Percentiles rank a stretch among this genome's conserved stretches.
phyloP scores from a whole-genome alignment of 1,284 basidiomycete genomes.

The Rhodotorula sp. region DNA sequence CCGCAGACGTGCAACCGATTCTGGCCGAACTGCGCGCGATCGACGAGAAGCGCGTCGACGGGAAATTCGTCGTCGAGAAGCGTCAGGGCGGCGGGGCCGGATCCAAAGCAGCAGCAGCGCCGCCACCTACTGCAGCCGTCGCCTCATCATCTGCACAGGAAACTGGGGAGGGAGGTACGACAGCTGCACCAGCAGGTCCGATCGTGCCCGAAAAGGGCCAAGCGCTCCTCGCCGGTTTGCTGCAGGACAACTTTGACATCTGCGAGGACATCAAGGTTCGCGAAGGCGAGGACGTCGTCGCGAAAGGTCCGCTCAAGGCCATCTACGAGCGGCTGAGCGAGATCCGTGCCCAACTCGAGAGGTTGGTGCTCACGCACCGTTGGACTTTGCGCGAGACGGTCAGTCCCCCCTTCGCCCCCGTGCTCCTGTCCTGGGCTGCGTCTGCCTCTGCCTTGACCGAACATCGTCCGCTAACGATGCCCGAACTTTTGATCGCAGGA shows the following conservation, averaged over 20 bases:
- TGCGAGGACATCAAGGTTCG: conserved; percentile 92
- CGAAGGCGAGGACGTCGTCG: conserved; percentile 86
- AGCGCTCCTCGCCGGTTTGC: conserved; percentile 63
- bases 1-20: conserved; percentile 82
- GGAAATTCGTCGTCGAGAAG: conserved; percentile 27
- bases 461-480: no score
- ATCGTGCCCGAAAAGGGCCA: conserved; percentile 39
- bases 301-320: conserved; percentile 75
- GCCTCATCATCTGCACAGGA: not conserved
- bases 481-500: conserved; percentile 12
- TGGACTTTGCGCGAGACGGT: conserved; percentile 96
- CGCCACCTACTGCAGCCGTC: not conserved
- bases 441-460: not conserved
- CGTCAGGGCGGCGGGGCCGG: not conserved
- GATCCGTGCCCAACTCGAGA: conserved; percentile 82
- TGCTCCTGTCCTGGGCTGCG: not conserved
- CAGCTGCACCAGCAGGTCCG: not conserved
- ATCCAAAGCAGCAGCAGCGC: not conserved
- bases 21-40: conserved; percentile 93
- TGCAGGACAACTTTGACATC: conserved; percentile 97
- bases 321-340: conserved; percentile 89
- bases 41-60: conserved; percentile 68
- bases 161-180: not conserved
- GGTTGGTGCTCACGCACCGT: conserved; percentile 86
- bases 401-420: conserved; percentile 30